Evolutionary conservation across 2,329 filamentous ascomycete genomes (phyloP).

Genomic region (Fusarium foetens): DNA sequence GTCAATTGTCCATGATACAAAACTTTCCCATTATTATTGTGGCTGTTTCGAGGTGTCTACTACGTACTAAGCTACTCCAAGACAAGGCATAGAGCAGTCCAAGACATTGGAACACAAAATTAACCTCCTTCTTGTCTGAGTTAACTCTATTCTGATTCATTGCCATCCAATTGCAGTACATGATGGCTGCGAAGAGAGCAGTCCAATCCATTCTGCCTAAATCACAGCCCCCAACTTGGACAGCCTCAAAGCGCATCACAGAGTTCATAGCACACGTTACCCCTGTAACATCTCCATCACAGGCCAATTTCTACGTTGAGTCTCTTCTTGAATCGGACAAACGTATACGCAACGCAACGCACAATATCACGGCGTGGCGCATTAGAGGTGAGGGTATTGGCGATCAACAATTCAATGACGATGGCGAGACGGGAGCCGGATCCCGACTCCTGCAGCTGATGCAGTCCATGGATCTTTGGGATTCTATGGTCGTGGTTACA

Average conservation of each 20-base stretch:
- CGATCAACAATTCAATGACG: slow-evolving; percentile 94
- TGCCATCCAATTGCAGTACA: neutral
- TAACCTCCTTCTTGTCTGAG: neutral
- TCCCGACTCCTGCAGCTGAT: slow-evolving; percentile 86
- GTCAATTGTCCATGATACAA: neutral
- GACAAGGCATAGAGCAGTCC: neutral
- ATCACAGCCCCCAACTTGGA: slow-evolving; percentile 64
- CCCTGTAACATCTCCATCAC: slow-evolving; percentile 71
- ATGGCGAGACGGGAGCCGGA: slow-evolving; percentile 93
- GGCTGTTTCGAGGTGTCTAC: neutral
- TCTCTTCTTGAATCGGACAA: slow-evolving; percentile 85
- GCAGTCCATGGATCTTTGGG: slow-evolving; percentile 94
- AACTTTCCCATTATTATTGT: slow-evolving; percentile 1
- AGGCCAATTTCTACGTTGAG: slow-evolving; percentile 76
- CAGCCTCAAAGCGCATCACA: slow-evolving; percentile 74
- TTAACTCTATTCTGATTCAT: neutral
- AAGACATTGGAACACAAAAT: slow-evolving; percentile 1
- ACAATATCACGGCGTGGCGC: slow-evolving; percentile 38
- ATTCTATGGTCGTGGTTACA: slow-evolving; percentile 91
- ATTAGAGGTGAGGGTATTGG: slow-evolving; percentile 71
- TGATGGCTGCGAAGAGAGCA: slow-evolving; percentile 21
- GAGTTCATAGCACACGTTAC: slow-evolving; percentile 88
- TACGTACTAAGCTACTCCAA: neutral
- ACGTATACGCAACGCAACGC: slow-evolving; percentile 55
- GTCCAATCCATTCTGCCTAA: slow-evolving; percentile 32